These are phyloP conservation scores for Mortierella sp. DNA, from an alignment of 371 early-diverging fungal species.

Conservation along the genomic window DNA sequence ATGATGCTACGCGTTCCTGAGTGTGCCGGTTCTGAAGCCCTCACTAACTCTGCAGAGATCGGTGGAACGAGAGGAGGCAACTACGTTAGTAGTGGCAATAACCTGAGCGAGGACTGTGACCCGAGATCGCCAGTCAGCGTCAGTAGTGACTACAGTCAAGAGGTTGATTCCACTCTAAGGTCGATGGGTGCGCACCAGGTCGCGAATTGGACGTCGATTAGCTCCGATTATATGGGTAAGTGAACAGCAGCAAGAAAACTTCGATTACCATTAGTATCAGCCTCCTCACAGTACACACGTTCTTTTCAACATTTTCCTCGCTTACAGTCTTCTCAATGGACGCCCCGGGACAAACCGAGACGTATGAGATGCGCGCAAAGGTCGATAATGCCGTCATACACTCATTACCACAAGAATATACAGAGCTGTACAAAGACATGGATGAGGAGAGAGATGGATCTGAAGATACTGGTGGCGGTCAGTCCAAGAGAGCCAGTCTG, in stretches of 20 bases:
- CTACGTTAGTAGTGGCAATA: background rate
- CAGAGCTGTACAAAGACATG: background rate
- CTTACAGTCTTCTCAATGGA: background rate
- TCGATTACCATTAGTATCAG: too few species aligned
- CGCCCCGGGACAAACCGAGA: background rate
- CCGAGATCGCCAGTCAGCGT: background rate
- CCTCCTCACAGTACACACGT: background rate
- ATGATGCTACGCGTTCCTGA: constrained; percentile 5
- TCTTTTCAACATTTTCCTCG: too few species aligned
- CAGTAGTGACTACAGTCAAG: background rate
- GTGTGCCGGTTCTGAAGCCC: background rate
- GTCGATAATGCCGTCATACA: too few species aligned
- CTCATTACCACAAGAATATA: background rate
- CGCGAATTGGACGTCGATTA: background rate
- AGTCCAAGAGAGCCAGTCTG: background rate
- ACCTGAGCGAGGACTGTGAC: background rate
- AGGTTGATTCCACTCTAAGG: background rate
- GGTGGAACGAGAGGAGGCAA: background rate
- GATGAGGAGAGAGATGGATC: background rate
- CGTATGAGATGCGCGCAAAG: too few species aligned
- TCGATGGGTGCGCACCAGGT: background rate
- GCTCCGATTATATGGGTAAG: background rate
- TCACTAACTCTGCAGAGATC: background rate
- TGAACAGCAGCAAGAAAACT: background rate
- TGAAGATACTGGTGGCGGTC: background rate